Evolutionary conservation across 345 rosid species (phyloP), one percentile per base, ranked within the genome.

Genomic region (Erodium maritimum): DNA sequence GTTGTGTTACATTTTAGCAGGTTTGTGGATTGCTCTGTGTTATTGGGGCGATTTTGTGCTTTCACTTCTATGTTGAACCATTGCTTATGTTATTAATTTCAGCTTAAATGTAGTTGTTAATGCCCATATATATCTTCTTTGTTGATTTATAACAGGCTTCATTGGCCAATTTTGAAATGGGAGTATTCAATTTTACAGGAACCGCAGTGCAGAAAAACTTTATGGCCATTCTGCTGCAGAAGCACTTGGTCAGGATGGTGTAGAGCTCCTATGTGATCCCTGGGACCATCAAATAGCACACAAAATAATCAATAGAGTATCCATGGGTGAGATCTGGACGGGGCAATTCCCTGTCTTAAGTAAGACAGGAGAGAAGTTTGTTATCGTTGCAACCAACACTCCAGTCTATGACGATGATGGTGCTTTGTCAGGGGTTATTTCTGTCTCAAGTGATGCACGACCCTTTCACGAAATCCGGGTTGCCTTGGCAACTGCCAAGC

Each of bases 291-390:
- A 54, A 0, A 55, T 83, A 29, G 99, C 82, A 0, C 69, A 75
- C 54, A 66, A 62, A 50, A 82, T 93, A 22, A 69, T 84, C 55
- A 64, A 67, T 8, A 80, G 85, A 16, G 80, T 83, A 21, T 69
- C 46, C 6, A 58, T 37, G 72, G 99, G 99, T 53, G 94, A 86
- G 79, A 78, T 74, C 59, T 93, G 96, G 96, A 80, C 87, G 0
- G 99, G 99, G n/a, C 83, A 83, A 75, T 81, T 88, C 75, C 95
- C 96, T 0, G 79, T 83, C 19, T 88, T 71, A 85, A 89, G 71
- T 71, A 89, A 86, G 77, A 68, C 58, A 60, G 91, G 89, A 52
- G 82, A 83, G 57, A 85, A 73, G 54, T 76, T 93, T 70, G 23
- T 68, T 37, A 80, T 69, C 55, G 78, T 81, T 60, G 87, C 77